Evolutionary conservation across 108 stramenopile genomes (phyloP).

Genomic region (Stephanodiscus minutulus): DNA sequence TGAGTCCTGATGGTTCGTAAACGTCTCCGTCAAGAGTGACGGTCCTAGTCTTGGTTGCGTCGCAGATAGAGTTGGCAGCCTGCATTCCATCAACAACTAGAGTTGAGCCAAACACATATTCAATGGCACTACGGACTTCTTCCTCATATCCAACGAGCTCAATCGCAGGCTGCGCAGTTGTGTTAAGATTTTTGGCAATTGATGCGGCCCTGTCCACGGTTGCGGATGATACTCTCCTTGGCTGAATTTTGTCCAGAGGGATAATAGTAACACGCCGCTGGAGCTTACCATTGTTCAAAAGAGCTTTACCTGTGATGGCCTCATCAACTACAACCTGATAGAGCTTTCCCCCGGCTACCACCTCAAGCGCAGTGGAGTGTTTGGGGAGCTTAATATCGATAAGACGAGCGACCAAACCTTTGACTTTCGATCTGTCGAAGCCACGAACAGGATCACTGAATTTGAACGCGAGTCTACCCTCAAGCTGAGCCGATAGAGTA

Average conservation of each 20-base stretch:
- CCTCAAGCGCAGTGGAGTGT: slow-evolving; percentile 95
- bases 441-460: slow-evolving; percentile 91
- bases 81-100: slow-evolving; percentile 91
- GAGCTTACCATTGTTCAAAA: slow-evolving; percentile 92
- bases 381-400: slow-evolving; percentile 76
- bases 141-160: slow-evolving; percentile 96
- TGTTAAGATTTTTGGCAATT: slow-evolving; percentile 75
- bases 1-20: slow-evolving; percentile 97
- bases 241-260: slow-evolving; percentile 94
- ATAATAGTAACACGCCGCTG: slow-evolving; percentile 95
- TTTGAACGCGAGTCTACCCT: slow-evolving; percentile 88
- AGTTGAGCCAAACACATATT: slow-evolving; percentile 93
- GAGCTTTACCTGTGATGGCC: slow-evolving; percentile 93
- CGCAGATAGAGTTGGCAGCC: slow-evolving; percentile 92
- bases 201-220: slow-evolving; percentile 53
- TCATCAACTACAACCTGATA: slow-evolving; percentile 98
- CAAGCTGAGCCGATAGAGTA: slow-evolving; percentile 80
- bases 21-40: slow-evolving; percentile 97
- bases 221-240: slow-evolving; percentile 56
- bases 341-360: slow-evolving; percentile 93
- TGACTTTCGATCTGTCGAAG: slow-evolving; percentile 93
- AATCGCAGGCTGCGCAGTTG: slow-evolving; percentile 87
- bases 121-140: slow-evolving; percentile 92
- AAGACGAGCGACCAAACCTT: slow-evolving; percentile 93
- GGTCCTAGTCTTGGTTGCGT: slow-evolving; percentile 87